A percentile compares a stretch with the other conserved stretches of the same genome.
These are phyloP conservation scores for Ceriops zippeliana DNA, from an alignment of 345 rosid species.

Conservation along the genomic window DNA sequence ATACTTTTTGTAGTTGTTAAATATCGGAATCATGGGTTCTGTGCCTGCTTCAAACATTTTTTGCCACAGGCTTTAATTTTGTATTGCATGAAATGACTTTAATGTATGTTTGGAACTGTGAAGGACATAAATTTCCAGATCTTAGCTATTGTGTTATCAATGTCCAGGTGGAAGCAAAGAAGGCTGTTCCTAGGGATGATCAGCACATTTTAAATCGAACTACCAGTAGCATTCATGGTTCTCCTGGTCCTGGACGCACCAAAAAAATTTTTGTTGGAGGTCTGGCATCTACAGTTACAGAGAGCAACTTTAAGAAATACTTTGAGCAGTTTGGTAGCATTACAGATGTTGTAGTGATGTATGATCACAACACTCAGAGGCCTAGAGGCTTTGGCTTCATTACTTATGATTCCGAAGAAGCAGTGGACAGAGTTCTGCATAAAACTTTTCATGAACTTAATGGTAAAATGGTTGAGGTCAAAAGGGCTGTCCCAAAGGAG, in stretches of 20 bases:
- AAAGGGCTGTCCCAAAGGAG: slow-evolving; percentile 96
- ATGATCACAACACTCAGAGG: slow-evolving; percentile 93
- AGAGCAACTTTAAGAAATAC: slow-evolving; percentile 69
- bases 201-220: slow-evolving; percentile 60
- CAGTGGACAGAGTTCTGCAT: slow-evolving; percentile 81
- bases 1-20: neutral
- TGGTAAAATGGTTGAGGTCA: slow-evolving; percentile 98
- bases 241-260: slow-evolving; percentile 56
- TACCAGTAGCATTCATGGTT: slow-evolving; percentile 48
- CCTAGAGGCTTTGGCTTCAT: slow-evolving; percentile 99
- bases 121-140: slow-evolving; percentile 16
- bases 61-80: neutral
- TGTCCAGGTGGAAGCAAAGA: slow-evolving; percentile 92
- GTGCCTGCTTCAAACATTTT: neutral
- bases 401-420: slow-evolving; percentile 81
- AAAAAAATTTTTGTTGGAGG: slow-evolving; percentile 93
- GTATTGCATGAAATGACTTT: slow-evolving; percentile 1
- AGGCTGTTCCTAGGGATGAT: slow-evolving; percentile 89
- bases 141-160: slow-evolving; percentile 9
- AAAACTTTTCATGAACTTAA: slow-evolving; percentile 91
- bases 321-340: slow-evolving; percentile 83
- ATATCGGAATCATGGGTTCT: neutral
- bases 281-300: slow-evolving; percentile 64
- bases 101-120: slow-evolving; percentile 5
- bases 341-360: slow-evolving; percentile 94